Evolutionary conservation across 495 filamentous ascomycete species (phyloP).

Genomic region (Umbilicaria muhlenbergii): DNA sequence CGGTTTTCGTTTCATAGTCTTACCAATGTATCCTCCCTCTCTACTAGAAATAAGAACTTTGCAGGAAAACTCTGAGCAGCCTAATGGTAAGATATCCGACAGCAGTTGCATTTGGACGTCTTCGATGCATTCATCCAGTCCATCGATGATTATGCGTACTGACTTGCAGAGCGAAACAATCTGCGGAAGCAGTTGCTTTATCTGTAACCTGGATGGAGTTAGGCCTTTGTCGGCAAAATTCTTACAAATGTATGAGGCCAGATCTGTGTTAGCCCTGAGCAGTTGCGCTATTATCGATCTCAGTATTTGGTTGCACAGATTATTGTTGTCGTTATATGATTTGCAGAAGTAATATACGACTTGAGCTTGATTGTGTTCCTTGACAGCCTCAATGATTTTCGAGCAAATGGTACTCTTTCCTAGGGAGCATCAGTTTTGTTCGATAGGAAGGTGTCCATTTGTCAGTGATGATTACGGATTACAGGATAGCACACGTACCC

Average conservation of each 20-base stretch:
- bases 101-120: slow-evolving; percentile 6
- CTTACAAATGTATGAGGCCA: slow-evolving; percentile 10
- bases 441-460: background rate
- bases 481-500: slow-evolving; percentile 5
- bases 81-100: slow-evolving; percentile 1
- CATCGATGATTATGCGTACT: slow-evolving; percentile 11
- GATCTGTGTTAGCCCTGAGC: slow-evolving; percentile 1
- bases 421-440: background rate
- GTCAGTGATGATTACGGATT: background rate
- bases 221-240: slow-evolving; percentile 9
- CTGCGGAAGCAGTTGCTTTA: slow-evolving; percentile 6
- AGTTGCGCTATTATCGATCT: slow-evolving; percentile 8
- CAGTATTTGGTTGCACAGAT: slow-evolving; percentile 3
- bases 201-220: slow-evolving; percentile 3
- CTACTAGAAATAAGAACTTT: slow-evolving; percentile 9
- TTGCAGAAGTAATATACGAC: slow-evolving; percentile 10
- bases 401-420: slow-evolving; percentile 13
- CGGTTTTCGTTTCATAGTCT: slow-evolving; percentile 2
- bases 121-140: slow-evolving; percentile 10
- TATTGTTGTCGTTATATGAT: background rate
- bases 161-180: slow-evolving; percentile 4
- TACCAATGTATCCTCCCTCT: slow-evolving; percentile 1
- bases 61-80: background rate
- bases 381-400: slow-evolving; percentile 8
- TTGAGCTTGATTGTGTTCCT: background rate